These are phyloP conservation scores for Colletotrichum lindemuthianum DNA, from an alignment of 2,329 filamentous ascomycete species.

Conservation along the genomic window DNA sequence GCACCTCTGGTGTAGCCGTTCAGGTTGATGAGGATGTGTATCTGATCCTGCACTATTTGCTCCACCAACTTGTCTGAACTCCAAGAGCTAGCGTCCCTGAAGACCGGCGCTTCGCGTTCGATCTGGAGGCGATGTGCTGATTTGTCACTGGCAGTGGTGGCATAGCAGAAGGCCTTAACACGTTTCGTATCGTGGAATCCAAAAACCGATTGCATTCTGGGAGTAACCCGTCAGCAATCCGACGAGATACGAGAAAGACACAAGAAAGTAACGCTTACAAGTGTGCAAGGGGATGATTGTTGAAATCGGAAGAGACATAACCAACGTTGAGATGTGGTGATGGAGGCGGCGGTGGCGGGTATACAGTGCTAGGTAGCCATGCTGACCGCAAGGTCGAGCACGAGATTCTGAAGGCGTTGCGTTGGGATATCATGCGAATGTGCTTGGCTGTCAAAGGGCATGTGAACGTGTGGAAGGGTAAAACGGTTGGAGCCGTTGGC, in stretches of 20 bases:
- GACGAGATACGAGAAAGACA: background rate
- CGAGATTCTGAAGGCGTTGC: constrained; percentile 93
- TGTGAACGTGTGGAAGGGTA: constrained; percentile 98
- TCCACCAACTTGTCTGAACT: constrained; percentile 83
- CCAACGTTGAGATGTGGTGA: constrained; percentile 87
- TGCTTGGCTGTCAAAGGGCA: constrained; percentile 91
- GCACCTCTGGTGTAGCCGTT: constrained; percentile 97
- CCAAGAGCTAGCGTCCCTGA: constrained; percentile 90
- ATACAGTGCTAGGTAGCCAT: constrained; percentile 86
- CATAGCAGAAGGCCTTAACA: constrained; percentile 92
- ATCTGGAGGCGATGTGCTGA: constrained; percentile 93
- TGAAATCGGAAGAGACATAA: constrained; percentile 98
- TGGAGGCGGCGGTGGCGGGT: constrained; percentile 85
- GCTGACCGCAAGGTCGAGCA: constrained; percentile 86
- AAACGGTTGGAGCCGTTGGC: constrained; percentile 89
- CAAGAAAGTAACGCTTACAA: constrained; percentile 59
- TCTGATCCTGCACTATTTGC: constrained; percentile 86
- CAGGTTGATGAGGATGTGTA: constrained; percentile 96
- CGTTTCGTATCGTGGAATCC: constrained; percentile 81
- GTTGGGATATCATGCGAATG: constrained; percentile 92
- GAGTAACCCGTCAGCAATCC: constrained; percentile 23
- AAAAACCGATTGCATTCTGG: constrained; percentile 95
- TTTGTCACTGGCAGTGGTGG: constrained; percentile 89
- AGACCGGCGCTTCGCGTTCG: constrained; percentile 89
- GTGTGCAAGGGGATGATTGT: constrained; percentile 96